Conservation (phyloP, 805 yeast species). For the Suhomyces kilbournensis region DNA sequence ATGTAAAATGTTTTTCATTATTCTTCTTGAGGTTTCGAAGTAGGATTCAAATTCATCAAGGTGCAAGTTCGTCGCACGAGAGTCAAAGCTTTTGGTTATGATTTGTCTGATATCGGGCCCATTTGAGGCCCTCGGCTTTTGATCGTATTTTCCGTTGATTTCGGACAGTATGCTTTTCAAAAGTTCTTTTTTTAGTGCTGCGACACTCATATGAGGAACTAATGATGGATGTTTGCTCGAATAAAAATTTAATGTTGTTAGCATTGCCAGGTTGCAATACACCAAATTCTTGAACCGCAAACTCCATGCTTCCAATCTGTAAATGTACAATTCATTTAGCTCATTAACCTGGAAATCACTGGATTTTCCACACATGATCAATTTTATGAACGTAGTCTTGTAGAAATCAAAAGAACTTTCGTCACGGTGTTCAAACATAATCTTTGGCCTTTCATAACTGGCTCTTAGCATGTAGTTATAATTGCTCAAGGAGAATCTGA, state of each 20-base stretch:
- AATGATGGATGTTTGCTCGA: background rate
- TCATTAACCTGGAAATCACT: constrained; percentile 7
- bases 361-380: constrained; percentile 2
- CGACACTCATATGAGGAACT: background rate
- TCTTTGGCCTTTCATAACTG: constrained; percentile 7
- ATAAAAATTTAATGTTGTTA: constrained; percentile 1
- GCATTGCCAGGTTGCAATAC: constrained; percentile 4
- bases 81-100: background rate
- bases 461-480: constrained; percentile 8
- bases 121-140: background rate
- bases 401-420: constrained; percentile 4
- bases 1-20: background rate
- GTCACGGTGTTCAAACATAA: background rate
- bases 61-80: background rate
- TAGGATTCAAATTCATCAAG: background rate
- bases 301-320: constrained; percentile 1
- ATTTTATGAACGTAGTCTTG: constrained; percentile 2
- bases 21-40: background rate
- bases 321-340: constrained; percentile 6
- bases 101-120: background rate
- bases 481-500: background rate
- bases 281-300: background rate
- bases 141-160: background rate
- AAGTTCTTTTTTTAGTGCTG: background rate
- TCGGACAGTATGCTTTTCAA: background rate